Evolutionary conservation across 2,329 filamentous ascomycete species (phyloP), one percentile per base, ranked within the genome.

Genomic region (Claviceps digitariae): DNA sequence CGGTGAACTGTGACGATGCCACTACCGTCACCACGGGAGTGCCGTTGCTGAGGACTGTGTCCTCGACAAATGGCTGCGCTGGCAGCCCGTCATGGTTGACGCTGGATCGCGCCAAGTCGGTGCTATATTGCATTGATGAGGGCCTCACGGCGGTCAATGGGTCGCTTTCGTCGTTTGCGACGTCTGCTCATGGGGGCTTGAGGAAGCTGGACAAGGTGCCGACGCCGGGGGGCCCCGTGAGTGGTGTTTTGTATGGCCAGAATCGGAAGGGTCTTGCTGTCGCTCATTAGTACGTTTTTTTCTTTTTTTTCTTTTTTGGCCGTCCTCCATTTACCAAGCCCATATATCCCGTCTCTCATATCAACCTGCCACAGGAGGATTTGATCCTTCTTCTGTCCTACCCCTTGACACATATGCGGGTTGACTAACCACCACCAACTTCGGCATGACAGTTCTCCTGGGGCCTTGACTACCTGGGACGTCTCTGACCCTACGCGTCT

Each of bases 71-170:
- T 51, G 69, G 67, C 36, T 84, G 81, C 64, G 76, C 71, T 10
- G 65, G 69, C 2, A 76, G 74, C 55, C 77, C 82, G 5, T 76
- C 79, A 12, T 86, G 82, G 81, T 67, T 85, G 54, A 77, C 77
- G 21, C 70, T 81, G 21, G 76, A 81, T 61, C 64, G 70, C 54
- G 61, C 67, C 47, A 71, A 73, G 56, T 68, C 69, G 23, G 64
- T 72, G 13, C 67, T 86, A 12, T 82, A 78, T 67, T 85, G 81
- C 65, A 60, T 79, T 46, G 75, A 86, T 58, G 82, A 86, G 69
- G 77, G 74, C 23, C 66, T 75, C 46, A 63, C 63, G 23, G 58
- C 63, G 4, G 62, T 67, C n/a, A 72, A 77, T 56, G 78, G 77
- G 50, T 71, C 72, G 1, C 64, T 84, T 54, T 63, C 65, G 10